phyloP scores from a whole-genome alignment of 768 basidiomycete species.

The Termitomyces sp. region DNA sequence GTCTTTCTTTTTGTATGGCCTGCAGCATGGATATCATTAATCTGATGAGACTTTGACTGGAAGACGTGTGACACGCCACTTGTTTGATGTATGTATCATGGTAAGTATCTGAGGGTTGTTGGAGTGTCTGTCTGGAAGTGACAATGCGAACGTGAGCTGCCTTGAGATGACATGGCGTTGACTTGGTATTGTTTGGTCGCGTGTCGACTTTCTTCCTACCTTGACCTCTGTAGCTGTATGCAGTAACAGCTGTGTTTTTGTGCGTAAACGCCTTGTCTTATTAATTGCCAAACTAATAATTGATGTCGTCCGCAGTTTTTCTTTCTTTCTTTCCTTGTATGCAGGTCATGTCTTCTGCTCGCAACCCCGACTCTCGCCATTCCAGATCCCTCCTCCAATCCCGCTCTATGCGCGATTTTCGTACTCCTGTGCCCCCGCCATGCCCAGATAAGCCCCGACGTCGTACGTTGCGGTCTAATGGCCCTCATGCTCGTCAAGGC shows the following conservation, averaged over 20 bases:
- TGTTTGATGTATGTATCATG: not conserved
- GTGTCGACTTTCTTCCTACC: conserved; percentile 7
- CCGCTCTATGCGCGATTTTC: conserved; percentile 15
- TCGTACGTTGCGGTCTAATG: conserved; percentile 5
- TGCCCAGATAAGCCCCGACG: conserved; percentile 9
- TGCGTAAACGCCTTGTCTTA: not conserved
- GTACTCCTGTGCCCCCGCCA: conserved; percentile 3
- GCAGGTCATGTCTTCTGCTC: conserved; percentile 15
- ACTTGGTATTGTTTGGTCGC: conserved; percentile 10
- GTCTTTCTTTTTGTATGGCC: conserved; percentile 8
- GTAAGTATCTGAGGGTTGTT: not conserved
- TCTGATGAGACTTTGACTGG: conserved; percentile 2
- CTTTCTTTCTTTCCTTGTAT: conserved; percentile 4
- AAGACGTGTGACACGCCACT: not conserved
- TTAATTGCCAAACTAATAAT: not conserved
- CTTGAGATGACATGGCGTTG: conserved; percentile 3
- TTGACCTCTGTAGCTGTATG: conserved; percentile 8
- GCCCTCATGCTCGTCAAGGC: not conserved
- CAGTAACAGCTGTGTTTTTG: conserved; percentile 1
- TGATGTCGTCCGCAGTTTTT: conserved; percentile 1
- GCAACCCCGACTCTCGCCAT: conserved; percentile 6
- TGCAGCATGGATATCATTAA: conserved; percentile 3
- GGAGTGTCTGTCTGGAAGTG: not conserved
- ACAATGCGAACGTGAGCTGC: not conserved
- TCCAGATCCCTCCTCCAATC: conserved; percentile 9